Evolutionary conservation across 73 alveolate species (phyloP), one percentile per base, ranked within the genome.

Genomic region (Stentor coeruleus): DNA sequence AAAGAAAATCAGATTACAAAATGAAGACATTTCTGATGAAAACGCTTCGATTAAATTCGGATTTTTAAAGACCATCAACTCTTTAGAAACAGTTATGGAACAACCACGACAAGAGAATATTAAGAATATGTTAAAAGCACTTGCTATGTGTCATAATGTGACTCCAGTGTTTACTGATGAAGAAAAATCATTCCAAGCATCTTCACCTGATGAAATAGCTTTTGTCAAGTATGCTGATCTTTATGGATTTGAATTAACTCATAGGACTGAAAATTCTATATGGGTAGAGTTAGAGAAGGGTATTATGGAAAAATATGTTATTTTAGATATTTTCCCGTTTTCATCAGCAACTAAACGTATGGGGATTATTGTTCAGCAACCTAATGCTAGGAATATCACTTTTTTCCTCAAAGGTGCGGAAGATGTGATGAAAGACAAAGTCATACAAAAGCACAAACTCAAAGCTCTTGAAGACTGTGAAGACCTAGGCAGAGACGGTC

Each of bases 371-470:
- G 58, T 95, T 73, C 90, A 85, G 81, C 91, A 93, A 77, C 15
- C 74, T 35, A 85, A 60, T 38, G 84, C 96, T 3, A 87, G 90
- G 26, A 89, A 94, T 77, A 75, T 91, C 30, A 76, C 91, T 11
- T 95, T 95, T 89, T 95, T 93, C 83, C 81, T 95, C 20, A 95
- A 96, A 85, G 99, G 99, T 3, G 98, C 99, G 14, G 99, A 96
- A 76, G 95, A 92, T n/a, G 94, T 95, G 4, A 96, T 96, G 99
- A 90, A 95, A 81, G 85, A 79, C 14, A 91, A 92, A 87, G 92
- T 91, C 11, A 88, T 87, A 58, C 94, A 91, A 82, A 90, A 84
- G 37, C 59, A 90, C 81, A 88, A 94, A 74, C 95, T 91, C 41
- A 85, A 82, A 42, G 75, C 93, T 14, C 88, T 83, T 33, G 99